Conservation (phyloP, 441 rosid species). For the Daphne laureola region DNA sequence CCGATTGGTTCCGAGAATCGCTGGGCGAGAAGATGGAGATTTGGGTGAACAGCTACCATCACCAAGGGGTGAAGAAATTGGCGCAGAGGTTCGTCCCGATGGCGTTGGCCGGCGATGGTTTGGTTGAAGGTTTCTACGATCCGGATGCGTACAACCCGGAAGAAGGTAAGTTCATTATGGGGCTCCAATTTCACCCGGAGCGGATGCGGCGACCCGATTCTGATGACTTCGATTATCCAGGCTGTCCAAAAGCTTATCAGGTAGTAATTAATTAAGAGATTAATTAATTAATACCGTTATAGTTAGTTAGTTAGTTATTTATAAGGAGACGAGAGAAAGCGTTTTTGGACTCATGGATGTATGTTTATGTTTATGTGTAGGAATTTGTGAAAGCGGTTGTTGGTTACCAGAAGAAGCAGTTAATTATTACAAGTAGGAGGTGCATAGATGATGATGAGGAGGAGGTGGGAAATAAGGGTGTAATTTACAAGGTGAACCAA, state of each 20-base stretch:
- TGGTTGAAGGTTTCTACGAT: slow-evolving; percentile 82
- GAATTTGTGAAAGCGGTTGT: slow-evolving; percentile 85
- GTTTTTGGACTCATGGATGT: too few relatives aligned
- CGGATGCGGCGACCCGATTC: slow-evolving; percentile 47
- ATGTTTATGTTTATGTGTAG: slow-evolving; percentile 19
- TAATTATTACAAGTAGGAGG: slow-evolving; percentile 14
- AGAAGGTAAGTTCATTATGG: slow-evolving; percentile 75
- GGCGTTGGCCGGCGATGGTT: slow-evolving; percentile 73
- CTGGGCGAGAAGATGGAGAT: slow-evolving; percentile 49
- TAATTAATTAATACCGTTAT: slow-evolving; percentile 5
- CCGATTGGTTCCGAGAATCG: slow-evolving; percentile 59
- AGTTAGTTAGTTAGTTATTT: too few relatives aligned
- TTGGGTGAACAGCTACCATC: slow-evolving; percentile 79
- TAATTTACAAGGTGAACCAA: too few relatives aligned
- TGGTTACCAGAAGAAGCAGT: slow-evolving; percentile 77
- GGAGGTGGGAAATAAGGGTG: too few relatives aligned
- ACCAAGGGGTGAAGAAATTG: slow-evolving; percentile 73
- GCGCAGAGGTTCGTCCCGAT: slow-evolving; percentile 63
- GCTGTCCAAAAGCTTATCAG: slow-evolving; percentile 73
- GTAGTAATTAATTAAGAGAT: slow-evolving; percentile 21
- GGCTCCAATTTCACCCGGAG: slow-evolving; percentile 85
- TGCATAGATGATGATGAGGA: slow-evolving; percentile 8
- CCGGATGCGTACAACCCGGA: slow-evolving; percentile 61
- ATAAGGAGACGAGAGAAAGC: too few relatives aligned
- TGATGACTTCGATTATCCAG: slow-evolving; percentile 63